Conservation (phyloP, 2,329 filamentous ascomycete species). For the Epichloe aotearoae region DNA sequence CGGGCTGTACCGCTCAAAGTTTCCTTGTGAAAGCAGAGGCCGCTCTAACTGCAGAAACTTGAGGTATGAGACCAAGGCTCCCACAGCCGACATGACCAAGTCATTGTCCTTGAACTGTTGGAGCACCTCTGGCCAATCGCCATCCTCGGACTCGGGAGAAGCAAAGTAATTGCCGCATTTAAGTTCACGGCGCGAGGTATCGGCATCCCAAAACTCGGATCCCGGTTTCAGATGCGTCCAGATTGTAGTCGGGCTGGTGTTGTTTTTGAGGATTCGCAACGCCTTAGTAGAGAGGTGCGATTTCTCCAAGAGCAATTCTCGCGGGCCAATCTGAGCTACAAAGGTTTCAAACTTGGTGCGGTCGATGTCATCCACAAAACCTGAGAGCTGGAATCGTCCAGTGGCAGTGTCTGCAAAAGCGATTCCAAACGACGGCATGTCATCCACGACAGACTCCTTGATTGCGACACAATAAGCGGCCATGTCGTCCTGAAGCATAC, state of each 20-base stretch:
- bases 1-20: conserved; percentile 84
- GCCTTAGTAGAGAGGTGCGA: conserved; percentile 76
- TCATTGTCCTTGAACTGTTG: conserved; percentile 64
- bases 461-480: conserved; percentile 92
- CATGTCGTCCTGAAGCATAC: conserved; percentile 97
- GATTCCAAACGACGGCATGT: conserved; percentile 73
- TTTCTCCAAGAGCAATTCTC: conserved; percentile 83
- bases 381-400: conserved; percentile 84
- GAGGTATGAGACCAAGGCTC: conserved; percentile 79
- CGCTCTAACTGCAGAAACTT: conserved; percentile 77
- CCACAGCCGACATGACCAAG: conserved; percentile 77
- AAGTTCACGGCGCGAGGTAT: conserved; percentile 70
- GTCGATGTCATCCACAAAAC: conserved; percentile 84
- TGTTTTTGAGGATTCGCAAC: conserved; percentile 88
- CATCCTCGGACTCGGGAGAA: conserved; percentile 40
- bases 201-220: conserved; percentile 83
- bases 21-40: conserved; percentile 75
- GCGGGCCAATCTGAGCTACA: conserved; percentile 79
- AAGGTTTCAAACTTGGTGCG: conserved; percentile 96
- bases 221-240: conserved; percentile 87
- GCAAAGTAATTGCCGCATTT: conserved; percentile 69
- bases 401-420: conserved; percentile 93
- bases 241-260: conserved; percentile 79
- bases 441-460: conserved; percentile 66
- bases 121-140: conserved; percentile 63